Evolutionary conservation across 1,139 yeast species (phyloP).

Genomic region (Williopsis jadinii): DNA sequence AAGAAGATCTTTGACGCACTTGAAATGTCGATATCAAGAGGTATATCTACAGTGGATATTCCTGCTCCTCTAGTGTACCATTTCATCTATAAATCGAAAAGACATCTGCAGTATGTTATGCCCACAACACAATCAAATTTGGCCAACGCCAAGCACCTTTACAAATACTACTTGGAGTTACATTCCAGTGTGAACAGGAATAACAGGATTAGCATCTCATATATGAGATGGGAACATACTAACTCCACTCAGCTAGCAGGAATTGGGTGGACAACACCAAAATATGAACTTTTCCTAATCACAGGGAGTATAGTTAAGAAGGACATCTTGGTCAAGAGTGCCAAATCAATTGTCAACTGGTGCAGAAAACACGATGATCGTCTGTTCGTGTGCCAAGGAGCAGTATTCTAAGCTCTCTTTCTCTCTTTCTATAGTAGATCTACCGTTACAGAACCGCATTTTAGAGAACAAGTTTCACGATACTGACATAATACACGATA

Average conservation of each 20-base stretch:
- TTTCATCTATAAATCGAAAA: slow-evolving; percentile 70
- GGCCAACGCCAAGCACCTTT: slow-evolving; percentile 10
- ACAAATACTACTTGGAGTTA: slow-evolving; percentile 16
- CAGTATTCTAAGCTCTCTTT: slow-evolving; percentile 17
- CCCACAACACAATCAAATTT: slow-evolving; percentile 17
- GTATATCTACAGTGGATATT: slow-evolving; percentile 42
- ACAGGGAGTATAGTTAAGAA: slow-evolving; percentile 42
- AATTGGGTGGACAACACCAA: slow-evolving; percentile 48
- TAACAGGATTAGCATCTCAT: slow-evolving; percentile 19
- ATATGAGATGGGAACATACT: slow-evolving; percentile 33
- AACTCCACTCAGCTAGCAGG: slow-evolving; percentile 42
- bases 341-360: slow-evolving; percentile 49
- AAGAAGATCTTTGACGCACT: slow-evolving; percentile 30
- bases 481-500: too few species aligned
- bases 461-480: too few species aligned
- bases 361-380: slow-evolving; percentile 48
- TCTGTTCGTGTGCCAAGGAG: slow-evolving; percentile 57
- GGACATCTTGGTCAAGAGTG: slow-evolving; percentile 43
- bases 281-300: slow-evolving; percentile 48
- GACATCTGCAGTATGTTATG: slow-evolving; percentile 50
- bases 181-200: slow-evolving; percentile 15
- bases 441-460: too few species aligned
- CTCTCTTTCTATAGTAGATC: too few species aligned
- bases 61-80: slow-evolving; percentile 64
- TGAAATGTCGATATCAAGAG: slow-evolving; percentile 31